A percentile compares a stretch with the other conserved stretches of the same genome.
phyloP scores from a whole-genome alignment of 2,329 filamentous ascomycete genomes.

The Camptophora hylomeconis region DNA sequence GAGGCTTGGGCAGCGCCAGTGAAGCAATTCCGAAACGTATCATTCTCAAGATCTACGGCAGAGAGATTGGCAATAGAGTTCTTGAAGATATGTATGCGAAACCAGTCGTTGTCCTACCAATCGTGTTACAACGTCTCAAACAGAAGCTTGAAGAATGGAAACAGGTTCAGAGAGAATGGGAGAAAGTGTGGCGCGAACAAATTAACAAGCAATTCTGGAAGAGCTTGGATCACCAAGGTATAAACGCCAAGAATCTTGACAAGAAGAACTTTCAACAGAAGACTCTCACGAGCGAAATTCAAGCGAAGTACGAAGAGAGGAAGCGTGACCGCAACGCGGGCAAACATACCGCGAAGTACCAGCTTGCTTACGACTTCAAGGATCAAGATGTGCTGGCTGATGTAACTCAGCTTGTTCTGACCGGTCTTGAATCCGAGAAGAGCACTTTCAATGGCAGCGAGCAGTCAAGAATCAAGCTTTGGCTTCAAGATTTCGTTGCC shows the following conservation, averaged over 20 bases:
- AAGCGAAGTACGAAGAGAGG: constrained; percentile 85
- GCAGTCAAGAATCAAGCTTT: constrained; percentile 60
- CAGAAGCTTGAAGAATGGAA: constrained; percentile 98
- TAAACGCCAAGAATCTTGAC: constrained; percentile 74
- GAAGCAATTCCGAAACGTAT: constrained; percentile 95
- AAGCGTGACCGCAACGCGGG: constrained; percentile 54
- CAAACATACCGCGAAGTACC: constrained; percentile 50
- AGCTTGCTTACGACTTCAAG: constrained; percentile 62
- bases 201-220: constrained; percentile 91
- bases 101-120: constrained; percentile 76
- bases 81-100: constrained; percentile 74
- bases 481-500: constrained; percentile 64
- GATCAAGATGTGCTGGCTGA: constrained; percentile 54
- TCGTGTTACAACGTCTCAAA: constrained; percentile 79
- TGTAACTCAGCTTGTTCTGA: constrained; percentile 34
- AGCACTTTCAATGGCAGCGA: constrained; percentile 43
- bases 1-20: constrained; percentile 78
- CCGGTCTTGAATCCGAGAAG: constrained; percentile 37
- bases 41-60: constrained; percentile 91
- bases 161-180: constrained; percentile 92
- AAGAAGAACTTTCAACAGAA: constrained; percentile 87
- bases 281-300: constrained; percentile 78
- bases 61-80: constrained; percentile 69
- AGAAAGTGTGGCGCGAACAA: constrained; percentile 95
- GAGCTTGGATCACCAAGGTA: constrained; percentile 92